A percentile compares a stretch with the other conserved stretches of the same genome.
These are phyloP conservation scores for Saccharomycopsis sp. DNA, from an alignment of 805 yeast species.

Conservation along the genomic window DNA sequence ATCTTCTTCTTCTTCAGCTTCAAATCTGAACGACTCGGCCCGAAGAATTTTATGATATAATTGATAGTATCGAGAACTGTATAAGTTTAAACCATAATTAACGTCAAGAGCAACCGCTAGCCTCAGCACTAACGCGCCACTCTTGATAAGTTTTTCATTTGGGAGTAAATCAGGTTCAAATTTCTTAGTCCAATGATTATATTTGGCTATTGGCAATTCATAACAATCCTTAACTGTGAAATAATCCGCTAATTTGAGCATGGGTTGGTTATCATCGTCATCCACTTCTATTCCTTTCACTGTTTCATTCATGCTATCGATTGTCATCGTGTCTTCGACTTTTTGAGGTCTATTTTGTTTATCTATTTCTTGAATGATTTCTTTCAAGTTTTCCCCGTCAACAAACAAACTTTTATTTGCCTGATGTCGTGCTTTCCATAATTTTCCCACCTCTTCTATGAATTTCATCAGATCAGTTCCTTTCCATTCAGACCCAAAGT, in stretches of 20 bases:
- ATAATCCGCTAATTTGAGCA: conserved; percentile 18
- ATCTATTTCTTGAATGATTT: conserved; percentile 55
- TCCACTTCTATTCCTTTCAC: conserved; percentile 21
- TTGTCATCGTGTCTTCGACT: conserved; percentile 16
- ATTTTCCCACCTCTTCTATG: conserved; percentile 68
- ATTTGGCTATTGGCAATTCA: conserved; percentile 56
- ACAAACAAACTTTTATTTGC: conserved; percentile 84
- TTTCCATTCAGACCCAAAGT: conserved; percentile 85
- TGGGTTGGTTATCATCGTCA: conserved; percentile 22
- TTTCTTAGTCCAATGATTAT: conserved; percentile 56
- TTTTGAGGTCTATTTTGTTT: conserved; percentile 25
- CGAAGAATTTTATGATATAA: conserved; percentile 66
- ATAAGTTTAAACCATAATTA: conserved; percentile 33
- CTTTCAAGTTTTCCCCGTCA: conserved; percentile 63
- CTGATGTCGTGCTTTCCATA: conserved; percentile 58
- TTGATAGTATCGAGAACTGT: conserved; percentile 51
- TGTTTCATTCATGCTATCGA: conserved; percentile 1
- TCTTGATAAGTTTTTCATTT: conserved; percentile 8
- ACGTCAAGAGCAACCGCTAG: conserved; percentile 20
- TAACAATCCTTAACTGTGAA: conserved; percentile 45
- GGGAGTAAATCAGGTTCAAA: conserved; percentile 33
- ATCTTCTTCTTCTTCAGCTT: conserved; percentile 15
- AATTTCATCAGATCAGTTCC: conserved; percentile 52
- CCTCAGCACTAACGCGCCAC: conserved; percentile 11
- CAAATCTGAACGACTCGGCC: conserved; percentile 56